Evolutionary conservation across 495 filamentous ascomycete genomes (phyloP).

Genomic region (Aspergillus egyptiacus): DNA sequence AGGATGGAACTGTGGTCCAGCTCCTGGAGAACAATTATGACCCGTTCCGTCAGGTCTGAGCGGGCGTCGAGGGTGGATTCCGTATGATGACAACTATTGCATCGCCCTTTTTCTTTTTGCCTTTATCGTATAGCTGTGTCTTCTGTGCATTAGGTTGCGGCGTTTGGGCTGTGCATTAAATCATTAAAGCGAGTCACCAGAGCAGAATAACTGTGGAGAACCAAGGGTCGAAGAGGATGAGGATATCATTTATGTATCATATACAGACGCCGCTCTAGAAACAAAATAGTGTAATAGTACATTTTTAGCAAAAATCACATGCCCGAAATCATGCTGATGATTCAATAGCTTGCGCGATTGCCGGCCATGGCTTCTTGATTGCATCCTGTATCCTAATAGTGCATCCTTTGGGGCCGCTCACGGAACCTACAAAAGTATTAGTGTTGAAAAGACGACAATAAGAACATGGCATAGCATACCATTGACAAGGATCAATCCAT

Average conservation of each 20-base stretch:
- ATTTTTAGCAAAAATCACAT: conserved; percentile 21
- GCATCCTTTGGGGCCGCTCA: conserved; percentile 79
- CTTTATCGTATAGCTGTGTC: conserved; percentile 7
- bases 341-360: conserved; percentile 42
- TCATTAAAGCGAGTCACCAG: conserved; percentile 2
- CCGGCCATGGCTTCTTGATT: conserved; percentile 82
- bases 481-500: conserved; percentile 82
- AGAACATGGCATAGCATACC: conserved; percentile 40
- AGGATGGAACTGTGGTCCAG: conserved; percentile 60
- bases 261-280: conserved; percentile 43
- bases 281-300: conserved; percentile 42
- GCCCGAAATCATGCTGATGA: conserved; percentile 25
- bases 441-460: neutral
- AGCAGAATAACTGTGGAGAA: neutral
- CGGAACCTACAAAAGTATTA: conserved; percentile 47
- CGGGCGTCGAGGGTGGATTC: neutral
- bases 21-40: conserved; percentile 57
- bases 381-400: conserved; percentile 84
- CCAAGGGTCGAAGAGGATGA: conserved; percentile 18
- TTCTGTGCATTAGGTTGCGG: conserved; percentile 8
- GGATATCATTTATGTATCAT: conserved; percentile 47
- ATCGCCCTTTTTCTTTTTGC: neutral
- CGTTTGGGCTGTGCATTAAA: conserved; percentile 9
- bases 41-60: conserved; percentile 47
- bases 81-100: conserved; percentile 10